Percentiles rank a stretch among this genome's conserved stretches.
Evolutionary conservation across 208 protist species (phyloP).

Genomic region (Herpetomonas muscarum): DNA sequence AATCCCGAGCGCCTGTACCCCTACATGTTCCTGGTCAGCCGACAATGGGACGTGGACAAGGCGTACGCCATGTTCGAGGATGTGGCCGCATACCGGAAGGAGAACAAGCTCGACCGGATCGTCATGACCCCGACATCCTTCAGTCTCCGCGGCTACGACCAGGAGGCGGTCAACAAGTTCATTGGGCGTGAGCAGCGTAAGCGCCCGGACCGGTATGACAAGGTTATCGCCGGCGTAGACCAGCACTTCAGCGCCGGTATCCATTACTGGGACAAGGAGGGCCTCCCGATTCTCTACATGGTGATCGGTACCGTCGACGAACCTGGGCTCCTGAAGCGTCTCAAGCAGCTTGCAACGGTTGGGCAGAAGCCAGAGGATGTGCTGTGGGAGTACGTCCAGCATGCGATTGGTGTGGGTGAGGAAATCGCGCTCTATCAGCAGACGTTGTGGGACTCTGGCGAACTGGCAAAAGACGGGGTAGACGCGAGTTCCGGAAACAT

Average conservation of each 20-base stretch:
- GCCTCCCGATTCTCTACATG: slow-evolving; percentile 33
- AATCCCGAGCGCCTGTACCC: slow-evolving; percentile 40
- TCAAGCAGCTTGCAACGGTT: slow-evolving; percentile 28
- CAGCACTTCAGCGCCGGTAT: slow-evolving; percentile 16
- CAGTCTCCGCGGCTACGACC: slow-evolving; percentile 52
- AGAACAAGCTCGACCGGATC: slow-evolving; percentile 26
- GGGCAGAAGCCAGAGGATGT: slow-evolving; percentile 26
- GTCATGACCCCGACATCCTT: slow-evolving; percentile 38
- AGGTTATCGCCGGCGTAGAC: slow-evolving; percentile 25
- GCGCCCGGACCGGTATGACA: slow-evolving; percentile 20
- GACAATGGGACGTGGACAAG: slow-evolving; percentile 55
- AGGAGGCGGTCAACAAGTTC: slow-evolving; percentile 15
- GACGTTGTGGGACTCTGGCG: slow-evolving; percentile 6
- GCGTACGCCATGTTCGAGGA: slow-evolving; percentile 53
- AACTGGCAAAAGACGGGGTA: slow-evolving; percentile 13
- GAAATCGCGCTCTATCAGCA: slow-evolving; percentile 18
- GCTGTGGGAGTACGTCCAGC: slow-evolving; percentile 26
- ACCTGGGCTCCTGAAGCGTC: slow-evolving; percentile 17
- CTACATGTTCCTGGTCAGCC: slow-evolving; percentile 50
- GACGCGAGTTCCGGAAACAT: slow-evolving; percentile 26
- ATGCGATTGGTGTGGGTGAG: slow-evolving; percentile 11
- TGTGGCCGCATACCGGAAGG: slow-evolving; percentile 26
- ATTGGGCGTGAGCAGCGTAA: slow-evolving; percentile 3
- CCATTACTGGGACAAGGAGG: slow-evolving; percentile 40
- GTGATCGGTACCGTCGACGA: slow-evolving; percentile 29